phyloP scores from a whole-genome alignment of 331 rosid species.

The Stylosanthes scabra region DNA sequence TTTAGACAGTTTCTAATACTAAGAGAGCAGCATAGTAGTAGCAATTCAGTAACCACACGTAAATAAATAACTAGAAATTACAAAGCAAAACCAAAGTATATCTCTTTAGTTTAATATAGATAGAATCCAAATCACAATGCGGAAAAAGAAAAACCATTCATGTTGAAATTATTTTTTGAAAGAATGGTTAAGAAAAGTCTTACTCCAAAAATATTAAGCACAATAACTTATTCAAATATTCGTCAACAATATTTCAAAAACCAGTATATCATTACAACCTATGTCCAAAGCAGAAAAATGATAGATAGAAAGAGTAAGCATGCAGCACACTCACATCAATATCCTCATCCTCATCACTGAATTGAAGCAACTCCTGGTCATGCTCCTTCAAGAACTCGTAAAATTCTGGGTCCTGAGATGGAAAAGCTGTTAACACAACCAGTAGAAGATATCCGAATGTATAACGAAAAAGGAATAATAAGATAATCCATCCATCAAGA shows the following conservation, averaged over 20 bases:
- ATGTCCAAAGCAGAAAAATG: not conserved
- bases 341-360: constrained; percentile 75
- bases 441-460: constrained; percentile 7
- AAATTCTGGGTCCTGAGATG: constrained; percentile 87
- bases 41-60: not conserved
- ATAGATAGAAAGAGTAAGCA: constrained; percentile 14
- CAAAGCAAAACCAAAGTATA: constrained; percentile 12
- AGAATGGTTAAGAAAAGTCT: not conserved
- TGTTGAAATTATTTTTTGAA: not conserved
- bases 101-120: too few species aligned
- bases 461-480: not conserved
- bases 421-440: constrained; percentile 40
- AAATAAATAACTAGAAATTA: constrained; percentile 1
- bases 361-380: constrained; percentile 79
- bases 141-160: not conserved
- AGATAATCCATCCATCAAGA: constrained; percentile 17
- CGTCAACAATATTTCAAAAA: not conserved
- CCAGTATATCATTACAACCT: constrained; percentile 11
- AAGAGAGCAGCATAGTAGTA: constrained; percentile 11
- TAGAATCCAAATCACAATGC: too few species aligned
- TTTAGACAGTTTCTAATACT: constrained; percentile 11
- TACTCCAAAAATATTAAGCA: not conserved
- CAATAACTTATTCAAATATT: constrained; percentile 20
- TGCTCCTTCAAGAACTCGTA: constrained; percentile 79
- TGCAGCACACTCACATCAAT: constrained; percentile 62